Base-by-base conservation (phyloP, 208 protist species). In the Kentomonas sorsogonicus region DNA sequence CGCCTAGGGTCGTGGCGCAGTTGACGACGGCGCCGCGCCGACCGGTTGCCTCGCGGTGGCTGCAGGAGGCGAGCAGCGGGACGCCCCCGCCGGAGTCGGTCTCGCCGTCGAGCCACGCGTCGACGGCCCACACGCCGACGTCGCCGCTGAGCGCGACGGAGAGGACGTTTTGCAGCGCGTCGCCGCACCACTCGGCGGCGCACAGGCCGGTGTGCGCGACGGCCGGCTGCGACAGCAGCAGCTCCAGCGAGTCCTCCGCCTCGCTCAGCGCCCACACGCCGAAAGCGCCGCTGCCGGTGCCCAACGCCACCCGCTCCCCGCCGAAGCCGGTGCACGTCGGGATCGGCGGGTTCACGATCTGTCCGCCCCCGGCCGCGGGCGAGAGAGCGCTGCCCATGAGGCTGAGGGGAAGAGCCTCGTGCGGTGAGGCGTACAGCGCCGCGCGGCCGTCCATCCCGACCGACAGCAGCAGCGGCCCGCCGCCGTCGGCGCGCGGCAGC, bases 141-240 rank as follows among this genome's bases (percentile, higher is more conserved):
- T 89, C 77, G 3, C 86, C 86, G 41, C 86, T 89, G 22, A 90
- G 52, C 2, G 86, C 86, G 10, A 76, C 69, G 0, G 86, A 90
- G 20, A 93, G 45, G n/a, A n/a, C n/a, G n/a, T n/a, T n/a, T n/a
- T n/a, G n/a, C 11, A 89, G 69, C n/a, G 69, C 47, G 4, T 29
- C 53, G 3, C 40, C 22, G 3, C 68, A 54, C 78, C 82, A 93
- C 23, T 74, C 60, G 22, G 85, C 71, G 40, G 78, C 67, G 39
- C 72, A 79, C 20, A 93, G 43, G 0, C 79, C 79, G 66, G 87
- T 93, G 4, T 60, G 59, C n/a, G n/a, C n/a, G n/a, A n/a, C n/a
- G n/a, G n/a, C n/a, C n/a, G n/a, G n/a, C n/a, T n/a, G n/a, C n/a
- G n/a, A n/a, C n/a, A n/a, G n/a, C n/a, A n/a, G n/a, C n/a, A n/a